phyloP scores from a whole-genome alignment of 169 alveolate species.

The Cryptosporidium canis region DNA sequence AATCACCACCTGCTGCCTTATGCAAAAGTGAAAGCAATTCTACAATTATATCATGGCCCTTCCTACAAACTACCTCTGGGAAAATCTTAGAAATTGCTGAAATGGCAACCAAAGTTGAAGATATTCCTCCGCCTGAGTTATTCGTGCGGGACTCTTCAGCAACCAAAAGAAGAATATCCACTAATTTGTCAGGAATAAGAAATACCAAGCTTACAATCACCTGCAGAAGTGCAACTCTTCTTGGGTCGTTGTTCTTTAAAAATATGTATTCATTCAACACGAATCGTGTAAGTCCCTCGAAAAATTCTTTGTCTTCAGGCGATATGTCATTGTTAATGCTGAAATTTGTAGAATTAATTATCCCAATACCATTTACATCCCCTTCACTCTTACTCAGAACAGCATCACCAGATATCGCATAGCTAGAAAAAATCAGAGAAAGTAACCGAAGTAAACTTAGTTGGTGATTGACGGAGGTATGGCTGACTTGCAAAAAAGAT shows the following conservation, averaged over 20 bases:
- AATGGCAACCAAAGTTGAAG: constrained; percentile 49
- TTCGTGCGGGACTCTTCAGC: constrained; percentile 32
- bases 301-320: constrained; percentile 16
- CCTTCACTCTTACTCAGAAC: constrained; percentile 21
- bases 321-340: constrained; percentile 18
- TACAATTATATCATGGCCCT: constrained; percentile 70
- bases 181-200: constrained; percentile 39
- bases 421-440: constrained; percentile 50
- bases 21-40: constrained; percentile 59
- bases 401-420: constrained; percentile 44
- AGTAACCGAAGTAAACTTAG: constrained; percentile 46
- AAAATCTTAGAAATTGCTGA: constrained; percentile 64
- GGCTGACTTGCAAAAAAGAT: constrained; percentile 70
- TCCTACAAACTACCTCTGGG: constrained; percentile 33
- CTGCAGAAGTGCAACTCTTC: constrained; percentile 66
- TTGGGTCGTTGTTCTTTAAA: constrained; percentile 56
- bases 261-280: constrained; percentile 50
- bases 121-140: constrained; percentile 16
- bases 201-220: constrained; percentile 44
- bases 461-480: constrained; percentile 64
- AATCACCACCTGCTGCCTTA: constrained; percentile 44
- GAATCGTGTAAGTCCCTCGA: constrained; percentile 37
- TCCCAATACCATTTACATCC: constrained; percentile 8
- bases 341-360: constrained; percentile 40
- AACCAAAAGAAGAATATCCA: constrained; percentile 30